Evolutionary conservation across 441 rosid genomes (phyloP).

Genomic region (Pelargonium australe): DNA sequence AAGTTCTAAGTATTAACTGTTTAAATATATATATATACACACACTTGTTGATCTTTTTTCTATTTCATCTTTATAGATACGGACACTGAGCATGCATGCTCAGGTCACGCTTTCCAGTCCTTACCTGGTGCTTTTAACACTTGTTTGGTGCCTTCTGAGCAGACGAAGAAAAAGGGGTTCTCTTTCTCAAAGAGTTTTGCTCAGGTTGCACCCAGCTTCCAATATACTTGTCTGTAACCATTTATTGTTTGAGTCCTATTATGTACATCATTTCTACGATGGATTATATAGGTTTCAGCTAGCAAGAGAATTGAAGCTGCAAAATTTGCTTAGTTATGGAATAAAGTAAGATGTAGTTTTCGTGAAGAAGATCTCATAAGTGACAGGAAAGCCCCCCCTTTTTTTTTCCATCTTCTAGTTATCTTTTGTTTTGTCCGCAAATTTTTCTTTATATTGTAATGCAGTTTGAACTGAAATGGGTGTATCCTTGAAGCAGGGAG

Average conservation of each 20-base stretch:
- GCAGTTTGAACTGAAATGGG: constrained; percentile 28
- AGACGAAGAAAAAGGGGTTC: constrained; percentile 72
- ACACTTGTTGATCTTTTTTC: neutral
- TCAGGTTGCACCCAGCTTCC: constrained; percentile 44
- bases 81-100: constrained; percentile 89
- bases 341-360: constrained; percentile 87
- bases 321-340: constrained; percentile 95
- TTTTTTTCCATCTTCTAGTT: neutral
- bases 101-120: constrained; percentile 88
- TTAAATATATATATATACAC: no score
- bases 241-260: constrained; percentile 7
- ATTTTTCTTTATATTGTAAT: constrained; percentile 12
- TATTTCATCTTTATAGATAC: constrained; percentile 43
- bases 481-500: constrained; percentile 55
- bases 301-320: constrained; percentile 97
- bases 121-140: constrained; percentile 90
- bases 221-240: constrained; percentile 17
- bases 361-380: constrained; percentile 98
- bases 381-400: constrained; percentile 60
- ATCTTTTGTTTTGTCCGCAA: constrained; percentile 12
- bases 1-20: no score
- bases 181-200: constrained; percentile 78
- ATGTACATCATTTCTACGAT: constrained; percentile 8
- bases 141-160: constrained; percentile 79
- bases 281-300: constrained; percentile 61